Percentiles rank a stretch among this genome's conserved stretches.
These are phyloP conservation scores for Basipetospora sp. DNA, from an alignment of 2,329 filamentous ascomycete species.

Conservation along the genomic window DNA sequence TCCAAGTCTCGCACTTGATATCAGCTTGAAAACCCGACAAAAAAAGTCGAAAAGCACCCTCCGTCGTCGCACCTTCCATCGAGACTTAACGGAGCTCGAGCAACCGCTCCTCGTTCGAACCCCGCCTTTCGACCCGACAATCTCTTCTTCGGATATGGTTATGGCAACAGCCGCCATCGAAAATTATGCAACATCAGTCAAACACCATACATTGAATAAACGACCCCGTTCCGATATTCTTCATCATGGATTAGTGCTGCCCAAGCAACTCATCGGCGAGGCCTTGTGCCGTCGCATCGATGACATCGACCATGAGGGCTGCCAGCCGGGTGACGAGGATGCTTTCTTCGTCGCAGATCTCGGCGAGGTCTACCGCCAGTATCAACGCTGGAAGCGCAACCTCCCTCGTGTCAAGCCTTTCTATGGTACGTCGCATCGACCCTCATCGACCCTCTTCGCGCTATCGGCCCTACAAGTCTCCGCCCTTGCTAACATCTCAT, in stretches of 20 bases:
- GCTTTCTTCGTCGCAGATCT: conserved; percentile 97
- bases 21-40: no score
- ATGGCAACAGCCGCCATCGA: conserved; percentile 49
- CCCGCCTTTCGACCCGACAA: conserved; percentile 2
- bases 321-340: conserved; percentile 86
- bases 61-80: no score
- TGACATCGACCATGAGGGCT: conserved; percentile 71
- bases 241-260: conserved; percentile 26
- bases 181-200: conserved; percentile 33
- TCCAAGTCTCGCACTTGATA: no score
- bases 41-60: no score
- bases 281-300: conserved; percentile 76
- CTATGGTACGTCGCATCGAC: conserved; percentile 66
- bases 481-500: neutral
- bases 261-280: conserved; percentile 73
- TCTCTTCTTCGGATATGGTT: conserved; percentile 43
- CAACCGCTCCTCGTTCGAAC: no score
- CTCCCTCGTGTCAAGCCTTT: conserved; percentile 86
- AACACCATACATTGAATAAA: conserved; percentile 36
- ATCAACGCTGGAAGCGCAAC: conserved; percentile 93
- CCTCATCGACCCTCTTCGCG: no score
- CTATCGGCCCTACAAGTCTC: neutral
- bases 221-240: conserved; percentile 23
- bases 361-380: conserved; percentile 96
- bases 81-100: no score